Base-by-base conservation (phyloP, 2,329 filamentous ascomycete species). In the Penicillium sp. region DNA sequence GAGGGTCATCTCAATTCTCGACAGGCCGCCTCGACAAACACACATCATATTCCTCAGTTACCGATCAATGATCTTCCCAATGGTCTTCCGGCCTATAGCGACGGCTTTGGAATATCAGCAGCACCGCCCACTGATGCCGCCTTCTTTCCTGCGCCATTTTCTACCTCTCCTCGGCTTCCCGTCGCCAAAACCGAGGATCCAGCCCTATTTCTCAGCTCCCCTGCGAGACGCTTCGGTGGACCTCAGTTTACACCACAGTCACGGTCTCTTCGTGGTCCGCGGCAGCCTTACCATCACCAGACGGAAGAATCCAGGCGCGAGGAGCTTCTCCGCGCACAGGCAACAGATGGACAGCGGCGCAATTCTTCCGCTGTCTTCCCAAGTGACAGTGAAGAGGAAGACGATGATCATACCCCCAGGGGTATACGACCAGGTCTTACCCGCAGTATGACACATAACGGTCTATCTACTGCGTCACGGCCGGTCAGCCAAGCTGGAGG, bases 211-310 rank as follows among this genome's bases (percentile, higher is more conserved):
- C 55, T 76, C 29, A 75, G 73, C 50, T 76, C 74, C n/a, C 74
- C 74, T 4, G 74, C 74, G 22, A 71, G 74, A 25, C 68, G 74
- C 22, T 76, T 76, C 49, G 73, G 73, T 16, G 68, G 67, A 10
- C 64, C 68, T 18, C 71, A 70, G 33, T 53, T 62, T 3, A 64
- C 57, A 4, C 63, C 64, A 18, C 62, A 61, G 33, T 62, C 56
- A 46, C 62, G 61, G 37, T 60, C 37, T 60, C 54, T 52, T 57
- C 59, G 57, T 18, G 63, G 64, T 29, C 58, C 60, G 8, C 60
- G 73, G 37, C 74, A 75, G 36, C 75, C 75, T 0, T 77, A 77
- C 54, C 70, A 76, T 39, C 73, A 77, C 51, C 75, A 77, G 50
- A 70, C 71, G 1, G 73, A 76, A 57, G 75, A 76, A 51, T 75